Percentiles rank a stretch among this genome's conserved stretches.
These are phyloP conservation scores for Fragaria ananassa DNA, from an alignment of 306 rosid genomes.

Conservation along the genomic window DNA sequence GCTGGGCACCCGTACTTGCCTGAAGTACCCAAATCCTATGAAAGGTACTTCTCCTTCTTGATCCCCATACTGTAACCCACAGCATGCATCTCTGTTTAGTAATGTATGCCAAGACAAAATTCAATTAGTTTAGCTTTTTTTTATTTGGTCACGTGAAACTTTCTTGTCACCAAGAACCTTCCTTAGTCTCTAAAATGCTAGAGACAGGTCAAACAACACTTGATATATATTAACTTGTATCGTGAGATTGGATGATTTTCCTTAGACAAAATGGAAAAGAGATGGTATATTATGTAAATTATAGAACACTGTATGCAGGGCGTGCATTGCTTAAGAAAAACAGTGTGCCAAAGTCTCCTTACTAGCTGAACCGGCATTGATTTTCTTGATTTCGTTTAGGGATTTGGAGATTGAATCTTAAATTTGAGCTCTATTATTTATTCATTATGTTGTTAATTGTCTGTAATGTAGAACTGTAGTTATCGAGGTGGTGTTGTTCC, in stretches of 20 bases:
- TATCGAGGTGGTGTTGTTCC: background rate
- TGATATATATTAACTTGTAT: background rate
- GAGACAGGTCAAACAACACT: background rate
- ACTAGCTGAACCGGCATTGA: background rate
- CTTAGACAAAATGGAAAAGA: background rate
- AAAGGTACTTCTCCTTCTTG: constrained; percentile 5
- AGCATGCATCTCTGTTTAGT: background rate
- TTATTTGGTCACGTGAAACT: background rate
- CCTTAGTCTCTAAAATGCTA: constrained; percentile 1
- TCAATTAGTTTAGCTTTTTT: background rate
- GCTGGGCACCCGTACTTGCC: background rate
- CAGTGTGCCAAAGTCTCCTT: background rate
- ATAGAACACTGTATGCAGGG: background rate
- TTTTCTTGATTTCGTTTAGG: background rate
- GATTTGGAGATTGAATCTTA: background rate
- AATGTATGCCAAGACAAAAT: background rate
- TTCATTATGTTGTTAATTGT: too few species aligned
- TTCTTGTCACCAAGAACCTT: background rate
- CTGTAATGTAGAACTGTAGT: background rate
- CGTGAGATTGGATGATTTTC: constrained; percentile 2
- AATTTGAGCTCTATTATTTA: background rate
- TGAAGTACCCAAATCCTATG: constrained; percentile 6
- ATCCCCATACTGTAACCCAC: background rate
- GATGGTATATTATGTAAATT: background rate
- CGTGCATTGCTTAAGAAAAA: constrained; percentile 9